Evolutionary conservation across 2,329 filamentous ascomycete genomes (phyloP), one percentile per base, ranked within the genome.

Genomic region (Aspergillus intermedius): DNA sequence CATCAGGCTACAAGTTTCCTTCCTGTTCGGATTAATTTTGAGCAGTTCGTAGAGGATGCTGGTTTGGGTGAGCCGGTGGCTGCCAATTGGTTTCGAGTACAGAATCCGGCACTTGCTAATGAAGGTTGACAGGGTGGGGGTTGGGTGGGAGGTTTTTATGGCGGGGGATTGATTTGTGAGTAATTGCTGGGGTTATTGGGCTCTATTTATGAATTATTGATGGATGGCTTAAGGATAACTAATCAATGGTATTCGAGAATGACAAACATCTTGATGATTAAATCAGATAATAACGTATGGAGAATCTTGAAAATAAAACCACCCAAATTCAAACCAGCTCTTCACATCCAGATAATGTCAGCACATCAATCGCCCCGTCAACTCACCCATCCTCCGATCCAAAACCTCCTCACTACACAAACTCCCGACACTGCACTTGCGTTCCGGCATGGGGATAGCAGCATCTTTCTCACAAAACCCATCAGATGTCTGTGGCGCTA

Each of bases 351-450:
- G 2, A 13, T 5, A 13, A 35, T 9, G 25, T 28, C 25, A 28
- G 25, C 9, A 9, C 25, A 28, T 10, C 64, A 80, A 67, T 32
- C 74, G 72, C 9, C 76, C 74, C 15, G 75, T 74, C 48, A 80
- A 60, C 1, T 77, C 77, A 50, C 76, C 70, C 78, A 81, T 81
- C 32, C 77, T 68, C 34, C 78, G 65, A 32, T 75, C 75, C 19
- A 82, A 60, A 32, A 82, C 79, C 54, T 81, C 78, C 52, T 78
- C 74, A 51, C 77, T 81, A 4, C 74, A 76, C 50, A 81, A 60
- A 52, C 76, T 78, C 28, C 73, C 69, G 53, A 78, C 67, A 57
- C 77, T 80, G 46, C 72, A 70, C 28, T 72, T 57, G 10, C 63
- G 52, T 3, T 57, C 54, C 15, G 54, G 56, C n/a, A 55, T 42